Evolutionary conservation across 2,329 filamentous ascomycete species (phyloP).

Genomic region (Sporothrix protearum): DNA sequence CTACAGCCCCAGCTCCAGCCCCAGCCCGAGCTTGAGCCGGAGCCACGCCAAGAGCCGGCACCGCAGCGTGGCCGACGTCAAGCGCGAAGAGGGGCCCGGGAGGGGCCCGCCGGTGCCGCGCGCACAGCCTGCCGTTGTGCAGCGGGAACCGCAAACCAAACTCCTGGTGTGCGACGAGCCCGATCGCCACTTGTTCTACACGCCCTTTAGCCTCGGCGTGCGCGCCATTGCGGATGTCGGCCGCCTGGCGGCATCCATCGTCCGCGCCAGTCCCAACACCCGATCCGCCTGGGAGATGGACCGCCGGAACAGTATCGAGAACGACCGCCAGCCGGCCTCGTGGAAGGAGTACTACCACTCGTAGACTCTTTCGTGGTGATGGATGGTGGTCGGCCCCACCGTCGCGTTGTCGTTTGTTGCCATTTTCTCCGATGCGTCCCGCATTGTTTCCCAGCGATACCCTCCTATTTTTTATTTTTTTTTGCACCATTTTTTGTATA

Average conservation of each 20-base stretch:
- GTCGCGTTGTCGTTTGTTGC: not conserved
- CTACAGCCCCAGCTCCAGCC: not conserved
- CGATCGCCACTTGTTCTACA: slow-evolving; percentile 51
- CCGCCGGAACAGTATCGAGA: not conserved
- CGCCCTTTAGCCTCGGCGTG: slow-evolving; percentile 45
- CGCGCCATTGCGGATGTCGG: slow-evolving; percentile 35
- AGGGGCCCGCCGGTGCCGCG: not conserved
- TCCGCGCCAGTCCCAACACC: slow-evolving; percentile 15
- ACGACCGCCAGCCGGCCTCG: slow-evolving; percentile 17
- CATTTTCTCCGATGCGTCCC: too few species aligned
- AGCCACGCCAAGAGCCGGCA: not conserved
- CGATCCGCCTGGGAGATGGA: slow-evolving; percentile 15
- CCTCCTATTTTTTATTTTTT: not conserved
- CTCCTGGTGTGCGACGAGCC: slow-evolving; percentile 41
- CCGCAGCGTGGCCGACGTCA: not conserved
- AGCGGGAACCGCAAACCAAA: slow-evolving; percentile 11
- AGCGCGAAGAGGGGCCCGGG: not conserved
- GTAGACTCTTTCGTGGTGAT: not conserved
- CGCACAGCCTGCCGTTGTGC: not conserved
- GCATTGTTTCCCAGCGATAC: slow-evolving; percentile 1
- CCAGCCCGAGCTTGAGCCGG: not conserved
- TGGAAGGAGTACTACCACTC: slow-evolving; percentile 24
- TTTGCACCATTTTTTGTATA: not conserved
- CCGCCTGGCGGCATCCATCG: slow-evolving; percentile 18
- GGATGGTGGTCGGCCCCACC: too few species aligned